Evolutionary conservation across 805 yeast genomes (phyloP).

Genomic region (Barnettozyma wickerhamii): DNA sequence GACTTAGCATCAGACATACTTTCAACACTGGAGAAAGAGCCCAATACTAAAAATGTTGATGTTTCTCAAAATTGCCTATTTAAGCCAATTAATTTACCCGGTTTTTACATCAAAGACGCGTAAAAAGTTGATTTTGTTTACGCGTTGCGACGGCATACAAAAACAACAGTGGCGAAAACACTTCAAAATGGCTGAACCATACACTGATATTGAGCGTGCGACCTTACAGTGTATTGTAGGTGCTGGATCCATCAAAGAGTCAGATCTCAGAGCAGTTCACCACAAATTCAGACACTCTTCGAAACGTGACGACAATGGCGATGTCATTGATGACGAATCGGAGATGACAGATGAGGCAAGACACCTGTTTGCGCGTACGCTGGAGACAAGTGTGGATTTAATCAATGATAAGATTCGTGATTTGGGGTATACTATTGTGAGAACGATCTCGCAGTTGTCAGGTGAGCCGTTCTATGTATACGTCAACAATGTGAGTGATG

Average conservation of each 20-base stretch:
- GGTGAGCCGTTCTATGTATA: constrained; percentile 33
- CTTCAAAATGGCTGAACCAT: constrained; percentile 4
- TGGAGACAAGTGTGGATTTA: constrained; percentile 22
- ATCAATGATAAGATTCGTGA: constrained; percentile 23
- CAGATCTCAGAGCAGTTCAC: background rate
- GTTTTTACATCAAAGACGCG: no score
- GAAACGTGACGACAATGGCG: no score
- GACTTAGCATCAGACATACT: no score
- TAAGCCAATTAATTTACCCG: no score
- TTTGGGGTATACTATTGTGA: constrained; percentile 36
- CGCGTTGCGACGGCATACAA: no score
- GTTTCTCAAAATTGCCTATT: no score
- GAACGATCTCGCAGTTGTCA: constrained; percentile 31
- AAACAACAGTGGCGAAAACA: no score
- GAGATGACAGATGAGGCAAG: background rate
- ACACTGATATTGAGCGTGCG: constrained; percentile 16
- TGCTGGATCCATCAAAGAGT: constrained; percentile 22
- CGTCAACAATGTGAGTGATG: constrained; percentile 33
- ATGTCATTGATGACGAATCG: constrained; percentile 5
- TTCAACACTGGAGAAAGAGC: no score
- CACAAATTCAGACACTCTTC: no score
- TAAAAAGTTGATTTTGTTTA: no score
- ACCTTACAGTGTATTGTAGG: constrained; percentile 32
- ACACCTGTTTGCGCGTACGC: constrained; percentile 4
- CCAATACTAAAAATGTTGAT: no score